Evolutionary conservation across 2,329 filamentous ascomycete genomes (phyloP).

Genomic region (Graphium sp.): DNA sequence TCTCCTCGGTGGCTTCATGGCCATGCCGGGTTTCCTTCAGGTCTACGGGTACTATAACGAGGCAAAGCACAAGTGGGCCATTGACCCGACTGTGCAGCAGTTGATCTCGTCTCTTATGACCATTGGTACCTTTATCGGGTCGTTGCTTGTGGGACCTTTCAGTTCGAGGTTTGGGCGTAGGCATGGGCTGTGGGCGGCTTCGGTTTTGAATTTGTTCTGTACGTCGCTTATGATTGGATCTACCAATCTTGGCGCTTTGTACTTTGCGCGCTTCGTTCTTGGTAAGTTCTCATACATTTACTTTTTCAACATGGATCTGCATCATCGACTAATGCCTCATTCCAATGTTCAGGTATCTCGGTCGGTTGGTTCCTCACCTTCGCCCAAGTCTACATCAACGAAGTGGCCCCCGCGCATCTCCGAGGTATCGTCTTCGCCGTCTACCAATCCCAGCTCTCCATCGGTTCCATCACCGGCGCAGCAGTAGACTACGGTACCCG

Average conservation of each 20-base stretch:
- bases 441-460: constrained; percentile 14
- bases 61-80: constrained; percentile 10
- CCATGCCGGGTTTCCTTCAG: constrained; percentile 10
- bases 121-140: constrained; percentile 14
- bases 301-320: neutral
- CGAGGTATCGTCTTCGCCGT: constrained; percentile 16
- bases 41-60: constrained; percentile 16
- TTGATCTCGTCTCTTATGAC: constrained; percentile 17
- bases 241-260: constrained; percentile 12
- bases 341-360: constrained; percentile 11
- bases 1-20: constrained; percentile 13
- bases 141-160: constrained; percentile 13
- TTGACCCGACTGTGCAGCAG: constrained; percentile 16
- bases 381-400: constrained; percentile 18
- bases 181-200: constrained; percentile 12
- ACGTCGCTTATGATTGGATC: constrained; percentile 14
- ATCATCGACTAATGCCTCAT: neutral
- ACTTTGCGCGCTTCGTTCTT: constrained; percentile 13
- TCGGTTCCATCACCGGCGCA: constrained; percentile 16
- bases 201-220: constrained; percentile 11
- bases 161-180: constrained; percentile 11
- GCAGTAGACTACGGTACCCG: constrained; percentile 14
- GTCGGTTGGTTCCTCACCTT: constrained; percentile 18
- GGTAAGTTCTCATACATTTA: constrained; percentile 6
- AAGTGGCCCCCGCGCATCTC: constrained; percentile 16